Evolutionary conservation across 2,329 filamentous ascomycete species (phyloP).

Genomic region (Rugonectria rugulosa): DNA sequence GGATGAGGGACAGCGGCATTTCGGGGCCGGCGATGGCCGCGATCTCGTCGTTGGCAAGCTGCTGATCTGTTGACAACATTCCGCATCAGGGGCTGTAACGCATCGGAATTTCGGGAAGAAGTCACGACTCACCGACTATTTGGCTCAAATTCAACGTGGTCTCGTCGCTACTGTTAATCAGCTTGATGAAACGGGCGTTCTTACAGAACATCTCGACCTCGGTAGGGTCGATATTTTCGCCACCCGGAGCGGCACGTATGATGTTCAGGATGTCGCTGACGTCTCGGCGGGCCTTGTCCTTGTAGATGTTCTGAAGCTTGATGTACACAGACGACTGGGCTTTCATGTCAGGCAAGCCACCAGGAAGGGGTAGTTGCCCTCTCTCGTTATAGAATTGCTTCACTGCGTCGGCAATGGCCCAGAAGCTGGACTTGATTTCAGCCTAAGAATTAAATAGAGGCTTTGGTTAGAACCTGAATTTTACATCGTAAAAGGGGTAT

Average conservation of each 20-base stretch:
- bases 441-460: conserved; percentile 34
- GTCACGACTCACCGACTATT: conserved; percentile 60
- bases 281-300: conserved; percentile 82
- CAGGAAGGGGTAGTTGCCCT: conserved; percentile 79
- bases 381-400: conserved; percentile 78
- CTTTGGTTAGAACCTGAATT: no score
- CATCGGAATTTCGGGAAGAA: not conserved
- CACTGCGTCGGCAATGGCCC: conserved; percentile 85
- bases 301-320: conserved; percentile 90
- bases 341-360: conserved; percentile 96
- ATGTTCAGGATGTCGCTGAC: conserved; percentile 74
- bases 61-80: conserved; percentile 51
- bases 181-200: conserved; percentile 90
- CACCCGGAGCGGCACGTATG: conserved; percentile 62
- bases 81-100: not conserved
- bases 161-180: conserved; percentile 68
- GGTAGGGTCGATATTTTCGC: conserved; percentile 65
- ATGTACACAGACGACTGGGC: conserved; percentile 91
- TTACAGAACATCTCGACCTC: conserved; percentile 95
- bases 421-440: conserved; percentile 72
- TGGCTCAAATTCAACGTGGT: conserved; percentile 58
- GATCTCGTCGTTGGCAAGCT: conserved; percentile 63
- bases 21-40: conserved; percentile 54
- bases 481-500: no score
- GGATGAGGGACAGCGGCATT: conserved; percentile 66